phyloP scores from a whole-genome alignment of 176 grass and related monocot species.

The Paspalum notatum region DNA sequence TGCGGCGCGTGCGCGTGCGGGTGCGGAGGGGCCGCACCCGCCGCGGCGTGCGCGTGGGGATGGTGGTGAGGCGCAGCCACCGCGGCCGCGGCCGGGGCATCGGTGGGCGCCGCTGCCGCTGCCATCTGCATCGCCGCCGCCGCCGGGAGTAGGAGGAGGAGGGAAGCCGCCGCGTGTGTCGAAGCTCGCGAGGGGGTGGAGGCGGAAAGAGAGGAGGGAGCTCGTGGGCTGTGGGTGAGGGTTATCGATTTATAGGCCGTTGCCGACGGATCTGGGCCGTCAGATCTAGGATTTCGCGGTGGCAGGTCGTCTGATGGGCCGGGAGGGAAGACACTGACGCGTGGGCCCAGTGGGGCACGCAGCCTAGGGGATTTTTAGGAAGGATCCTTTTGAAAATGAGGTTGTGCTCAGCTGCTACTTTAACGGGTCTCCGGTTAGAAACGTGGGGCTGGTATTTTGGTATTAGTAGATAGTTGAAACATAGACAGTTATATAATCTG shows the following conservation, averaged over 20 bases:
- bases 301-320: constrained; percentile 17
- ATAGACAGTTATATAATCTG: no score
- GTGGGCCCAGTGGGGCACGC: constrained; percentile 14
- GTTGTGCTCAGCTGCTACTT: constrained; percentile 24
- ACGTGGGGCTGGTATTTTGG: constrained; percentile 30
- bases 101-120: constrained; percentile 25
- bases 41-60: constrained; percentile 16
- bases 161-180: constrained; percentile 28
- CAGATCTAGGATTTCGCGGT: constrained; percentile 51
- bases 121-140: constrained; percentile 54
- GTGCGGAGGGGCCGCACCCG: constrained; percentile 16
- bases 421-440: constrained; percentile 24
- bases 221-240: constrained; percentile 22
- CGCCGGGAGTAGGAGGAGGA: constrained; percentile 8
- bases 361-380: constrained; percentile 32
- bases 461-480: not conserved
- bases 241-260: constrained; percentile 27
- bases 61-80: constrained; percentile 13
- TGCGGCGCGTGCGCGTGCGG: constrained; percentile 35
- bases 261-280: constrained; percentile 47
- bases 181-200: constrained; percentile 40
- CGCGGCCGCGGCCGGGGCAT: constrained; percentile 34
- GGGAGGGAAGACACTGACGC: constrained; percentile 26
- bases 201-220: constrained; percentile 39
- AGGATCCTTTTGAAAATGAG: not conserved